Conservation (phyloP, 176 grass and related monocot species). For the Carex pumila region DNA sequence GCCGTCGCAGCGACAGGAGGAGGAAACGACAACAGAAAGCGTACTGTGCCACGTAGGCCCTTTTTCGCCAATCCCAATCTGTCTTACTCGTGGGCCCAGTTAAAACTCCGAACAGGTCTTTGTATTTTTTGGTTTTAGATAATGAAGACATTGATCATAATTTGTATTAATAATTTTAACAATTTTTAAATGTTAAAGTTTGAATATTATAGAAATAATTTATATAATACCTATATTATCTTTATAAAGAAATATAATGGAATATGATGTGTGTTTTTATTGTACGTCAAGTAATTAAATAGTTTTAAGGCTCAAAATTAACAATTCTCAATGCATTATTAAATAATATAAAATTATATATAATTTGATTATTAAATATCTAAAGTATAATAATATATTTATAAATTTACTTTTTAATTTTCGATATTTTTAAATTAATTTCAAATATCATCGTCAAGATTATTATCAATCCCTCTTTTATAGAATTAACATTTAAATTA, state of each 20-base stretch:
- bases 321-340: no score
- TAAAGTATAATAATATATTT: no score
- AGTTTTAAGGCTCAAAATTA: no score
- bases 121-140: neutral
- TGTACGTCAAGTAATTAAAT: no score
- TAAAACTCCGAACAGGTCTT: neutral
- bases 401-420: no score
- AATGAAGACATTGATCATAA: neutral
- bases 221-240: neutral
- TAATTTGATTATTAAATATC: no score
- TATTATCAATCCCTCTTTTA: no score
- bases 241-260: neutral
- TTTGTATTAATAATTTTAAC: neutral
- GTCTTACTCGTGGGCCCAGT: neutral
- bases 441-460: no score
- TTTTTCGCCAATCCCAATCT: neutral
- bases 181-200: neutral
- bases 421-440: no score
- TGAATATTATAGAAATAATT: neutral
- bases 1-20: slow-evolving; percentile 5
- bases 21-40: neutral
- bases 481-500: no score
- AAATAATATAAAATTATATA: no score
- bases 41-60: neutral
- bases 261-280: neutral